Conservation (phyloP, 2,329 filamentous ascomycete genomes). For the Aspergillus floridensis region DNA sequence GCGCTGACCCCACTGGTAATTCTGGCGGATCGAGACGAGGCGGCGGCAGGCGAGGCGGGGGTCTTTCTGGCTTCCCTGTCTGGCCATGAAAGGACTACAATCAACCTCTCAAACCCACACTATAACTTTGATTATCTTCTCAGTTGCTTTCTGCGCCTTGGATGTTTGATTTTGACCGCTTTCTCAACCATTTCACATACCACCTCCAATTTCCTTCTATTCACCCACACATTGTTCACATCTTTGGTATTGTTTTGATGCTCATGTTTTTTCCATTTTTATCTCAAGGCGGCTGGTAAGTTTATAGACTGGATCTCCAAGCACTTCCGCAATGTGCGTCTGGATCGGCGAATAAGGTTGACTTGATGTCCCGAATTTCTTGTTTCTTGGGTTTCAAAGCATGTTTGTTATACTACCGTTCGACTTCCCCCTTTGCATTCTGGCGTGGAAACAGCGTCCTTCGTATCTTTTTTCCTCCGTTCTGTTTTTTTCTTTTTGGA, state of each 20-base stretch:
- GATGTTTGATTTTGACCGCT: neutral
- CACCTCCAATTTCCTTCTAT: neutral
- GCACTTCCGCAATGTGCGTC: neutral
- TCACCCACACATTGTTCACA: constrained; percentile 3
- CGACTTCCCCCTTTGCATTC: neutral
- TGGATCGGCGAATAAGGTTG: neutral
- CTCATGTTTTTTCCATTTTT: neutral
- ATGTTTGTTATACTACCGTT: neutral
- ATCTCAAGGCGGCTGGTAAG: neutral
- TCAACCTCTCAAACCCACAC: neutral
- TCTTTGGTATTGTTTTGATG: neutral
- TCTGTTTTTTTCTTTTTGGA: neutral
- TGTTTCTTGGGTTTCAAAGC: neutral
- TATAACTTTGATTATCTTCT: neutral
- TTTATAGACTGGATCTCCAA: constrained; percentile 3
- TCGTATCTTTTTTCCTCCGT: neutral
- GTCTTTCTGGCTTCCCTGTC: constrained; percentile 32
- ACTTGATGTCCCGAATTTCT: neutral
- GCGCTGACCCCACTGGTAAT: constrained; percentile 27
- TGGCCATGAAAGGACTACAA: constrained; percentile 29
- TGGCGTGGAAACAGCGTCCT: neutral
- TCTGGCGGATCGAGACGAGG: constrained; percentile 33
- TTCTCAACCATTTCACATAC: neutral
- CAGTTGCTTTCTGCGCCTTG: neutral
- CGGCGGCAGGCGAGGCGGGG: constrained; percentile 35